These are phyloP conservation scores for Fusarium sp. DNA, from an alignment of 2,329 filamentous ascomycete species.

Conservation along the genomic window DNA sequence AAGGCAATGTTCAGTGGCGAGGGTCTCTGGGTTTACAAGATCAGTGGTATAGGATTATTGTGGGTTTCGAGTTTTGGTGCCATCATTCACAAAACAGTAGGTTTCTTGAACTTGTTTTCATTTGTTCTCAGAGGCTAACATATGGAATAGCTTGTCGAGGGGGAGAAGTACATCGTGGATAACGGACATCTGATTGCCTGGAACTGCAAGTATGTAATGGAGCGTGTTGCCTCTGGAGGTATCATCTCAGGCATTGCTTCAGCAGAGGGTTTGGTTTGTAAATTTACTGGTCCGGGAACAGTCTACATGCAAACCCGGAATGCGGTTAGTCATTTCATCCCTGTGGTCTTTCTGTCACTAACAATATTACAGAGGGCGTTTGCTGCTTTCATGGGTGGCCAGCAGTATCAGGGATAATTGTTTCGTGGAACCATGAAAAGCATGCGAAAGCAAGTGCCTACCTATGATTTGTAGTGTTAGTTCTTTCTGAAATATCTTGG, in stretches of 20 bases:
- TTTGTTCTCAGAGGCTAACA: slow-evolving; percentile 4
- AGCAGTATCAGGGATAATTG: slow-evolving; percentile 47
- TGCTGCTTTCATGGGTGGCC: slow-evolving; percentile 60
- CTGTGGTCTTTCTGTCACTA: slow-evolving; percentile 3
- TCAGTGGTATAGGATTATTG: slow-evolving; percentile 80
- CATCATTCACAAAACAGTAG: slow-evolving; percentile 91
- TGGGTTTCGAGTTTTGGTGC: slow-evolving; percentile 96
- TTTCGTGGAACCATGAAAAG: background rate
- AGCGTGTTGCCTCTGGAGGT: slow-evolving; percentile 88
- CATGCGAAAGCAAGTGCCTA: background rate
- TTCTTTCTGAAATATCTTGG: background rate
- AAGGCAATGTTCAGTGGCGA: slow-evolving; percentile 97
- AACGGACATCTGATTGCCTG: slow-evolving; percentile 95
- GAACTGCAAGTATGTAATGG: slow-evolving; percentile 94
- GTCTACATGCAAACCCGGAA: slow-evolving; percentile 95
- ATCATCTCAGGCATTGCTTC: slow-evolving; percentile 88
- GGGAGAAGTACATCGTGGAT: slow-evolving; percentile 90
- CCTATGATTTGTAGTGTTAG: background rate
- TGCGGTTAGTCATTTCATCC: slow-evolving; percentile 58
- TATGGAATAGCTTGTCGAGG: slow-evolving; percentile 60
- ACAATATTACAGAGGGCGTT: slow-evolving; percentile 57
- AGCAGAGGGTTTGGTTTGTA: slow-evolving; percentile 91
- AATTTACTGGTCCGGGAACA: slow-evolving; percentile 90
- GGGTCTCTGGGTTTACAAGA: slow-evolving; percentile 89
- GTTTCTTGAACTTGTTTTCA: slow-evolving; percentile 45